Percentiles rank a stretch among this genome's conserved stretches.
Evolutionary conservation across 1,284 basidiomycete species (phyloP).

Genomic region (Cryptococcus deneoformans): DNA sequence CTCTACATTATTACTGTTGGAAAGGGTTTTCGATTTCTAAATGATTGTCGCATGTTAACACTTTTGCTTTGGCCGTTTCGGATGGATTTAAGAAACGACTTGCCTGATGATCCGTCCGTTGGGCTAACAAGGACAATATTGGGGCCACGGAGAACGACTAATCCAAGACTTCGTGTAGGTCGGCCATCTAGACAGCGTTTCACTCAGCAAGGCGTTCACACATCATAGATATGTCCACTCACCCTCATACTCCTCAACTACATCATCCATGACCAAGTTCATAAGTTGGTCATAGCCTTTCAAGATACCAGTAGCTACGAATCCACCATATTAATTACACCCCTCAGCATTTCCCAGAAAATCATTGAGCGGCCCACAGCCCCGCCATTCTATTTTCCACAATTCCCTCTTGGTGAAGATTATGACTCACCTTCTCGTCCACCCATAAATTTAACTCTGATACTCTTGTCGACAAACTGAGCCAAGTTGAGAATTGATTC

Average conservation of each 20-base stretch:
- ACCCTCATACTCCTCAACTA: conserved; percentile 51
- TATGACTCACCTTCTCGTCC: conserved; percentile 77
- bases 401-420: not conserved
- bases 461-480: conserved; percentile 88
- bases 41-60: not conserved
- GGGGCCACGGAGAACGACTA: conserved; percentile 86
- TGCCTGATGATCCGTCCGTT: conserved; percentile 77
- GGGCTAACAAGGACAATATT: conserved; percentile 90
- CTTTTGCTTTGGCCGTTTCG: not conserved
- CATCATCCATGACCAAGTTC: conserved; percentile 67
- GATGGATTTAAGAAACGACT: conserved; percentile 10
- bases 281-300: conserved; percentile 97
- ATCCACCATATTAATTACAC: too few relatives aligned
- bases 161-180: conserved; percentile 66
- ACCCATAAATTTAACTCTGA: conserved; percentile 95
- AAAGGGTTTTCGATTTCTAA: conserved; percentile 51
- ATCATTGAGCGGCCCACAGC: not conserved
- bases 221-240: conserved; percentile 17
- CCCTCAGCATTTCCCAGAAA: too few relatives aligned
- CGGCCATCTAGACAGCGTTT: conserved; percentile 31
- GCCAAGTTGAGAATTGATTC: conserved; percentile 95
- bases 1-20: conserved; percentile 11
- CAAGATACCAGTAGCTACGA: conserved; percentile 78
- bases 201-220: conserved; percentile 57
- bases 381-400: not conserved